Percentiles rank a stretch among this genome's conserved stretches.
These are phyloP conservation scores for Sphagnum fallax DNA, from an alignment of 228 moss, liverwort and hornwort genomes.

Conservation along the genomic window DNA sequence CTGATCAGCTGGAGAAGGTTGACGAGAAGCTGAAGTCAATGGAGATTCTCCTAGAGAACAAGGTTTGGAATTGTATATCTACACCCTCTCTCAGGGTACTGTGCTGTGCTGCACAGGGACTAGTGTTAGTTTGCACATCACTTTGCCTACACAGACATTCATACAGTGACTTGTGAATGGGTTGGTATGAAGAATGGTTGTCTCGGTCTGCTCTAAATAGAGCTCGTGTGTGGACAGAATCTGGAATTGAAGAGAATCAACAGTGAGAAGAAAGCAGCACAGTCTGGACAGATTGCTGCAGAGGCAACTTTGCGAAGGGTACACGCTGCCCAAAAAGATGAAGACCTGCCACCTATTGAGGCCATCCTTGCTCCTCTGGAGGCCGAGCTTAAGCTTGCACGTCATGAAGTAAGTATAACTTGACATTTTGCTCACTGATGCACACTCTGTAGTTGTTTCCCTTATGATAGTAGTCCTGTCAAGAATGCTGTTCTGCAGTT, in stretches of 20 bases:
- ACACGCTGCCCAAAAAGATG: slow-evolving; percentile 87
- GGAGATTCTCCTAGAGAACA: slow-evolving; percentile 72
- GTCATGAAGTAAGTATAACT: slow-evolving; percentile 55
- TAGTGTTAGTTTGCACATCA: neutral
- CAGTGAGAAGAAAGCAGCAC: slow-evolving; percentile 89
- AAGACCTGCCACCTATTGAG: slow-evolving; percentile 80
- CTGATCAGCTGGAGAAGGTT: slow-evolving; percentile 89
- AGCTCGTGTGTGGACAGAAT: slow-evolving; percentile 39
- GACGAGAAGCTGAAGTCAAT: slow-evolving; percentile 76
- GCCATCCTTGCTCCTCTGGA: slow-evolving; percentile 91
- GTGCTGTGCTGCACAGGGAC: too few relatives aligned
- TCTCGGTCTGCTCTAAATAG: too few relatives aligned
- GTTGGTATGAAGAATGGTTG: too few relatives aligned
- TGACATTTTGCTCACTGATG: neutral
- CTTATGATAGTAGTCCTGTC: neutral
- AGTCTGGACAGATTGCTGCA: slow-evolving; percentile 82
- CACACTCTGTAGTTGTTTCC: neutral
- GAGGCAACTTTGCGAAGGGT: slow-evolving; percentile 92
- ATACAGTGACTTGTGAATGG: too few relatives aligned
- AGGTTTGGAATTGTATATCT: slow-evolving; percentile 18
- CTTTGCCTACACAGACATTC: too few relatives aligned
- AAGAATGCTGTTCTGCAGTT: neutral
- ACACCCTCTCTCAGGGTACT: neutral
- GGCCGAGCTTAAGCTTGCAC: slow-evolving; percentile 81
- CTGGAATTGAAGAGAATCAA: slow-evolving; percentile 85